phyloP scores from a whole-genome alignment of 2,329 filamentous ascomycete species.

The Sclerotinia sclerotiorum region DNA sequence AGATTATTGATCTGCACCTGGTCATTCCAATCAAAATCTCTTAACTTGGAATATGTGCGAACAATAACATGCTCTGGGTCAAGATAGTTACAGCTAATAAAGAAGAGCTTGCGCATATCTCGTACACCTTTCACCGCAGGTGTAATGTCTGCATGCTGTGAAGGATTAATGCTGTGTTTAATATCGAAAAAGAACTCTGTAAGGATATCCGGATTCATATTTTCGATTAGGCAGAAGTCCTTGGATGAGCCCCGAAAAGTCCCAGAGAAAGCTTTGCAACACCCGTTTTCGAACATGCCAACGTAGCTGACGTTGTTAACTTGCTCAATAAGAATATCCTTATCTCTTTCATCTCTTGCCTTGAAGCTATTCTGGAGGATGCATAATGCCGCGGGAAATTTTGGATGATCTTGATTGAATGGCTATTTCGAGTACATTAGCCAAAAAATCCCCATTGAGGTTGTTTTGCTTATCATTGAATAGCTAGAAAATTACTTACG shows the following conservation, averaged over 20 bases:
- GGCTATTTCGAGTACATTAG: neutral
- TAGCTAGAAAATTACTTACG: neutral
- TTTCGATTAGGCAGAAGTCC: slow-evolving; percentile 10
- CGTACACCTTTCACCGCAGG: neutral
- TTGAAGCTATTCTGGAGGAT: neutral
- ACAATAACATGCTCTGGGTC: slow-evolving; percentile 5
- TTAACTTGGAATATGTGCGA: neutral
- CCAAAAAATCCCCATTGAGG: neutral
- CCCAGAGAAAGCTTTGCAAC: neutral
- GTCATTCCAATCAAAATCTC: slow-evolving; percentile 1
- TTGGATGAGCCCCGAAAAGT: neutral
- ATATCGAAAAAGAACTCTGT: neutral
- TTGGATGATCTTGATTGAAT: slow-evolving; percentile 1
- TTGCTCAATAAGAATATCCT: neutral
- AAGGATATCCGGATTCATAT: neutral
- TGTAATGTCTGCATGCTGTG: slow-evolving; percentile 9
- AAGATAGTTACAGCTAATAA: slow-evolving; percentile 3
- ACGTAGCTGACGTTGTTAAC: neutral
- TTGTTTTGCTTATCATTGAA: neutral
- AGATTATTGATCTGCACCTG: neutral
- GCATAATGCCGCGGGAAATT: neutral
- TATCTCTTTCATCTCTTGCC: neutral
- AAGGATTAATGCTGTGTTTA: neutral
- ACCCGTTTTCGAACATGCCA: neutral
- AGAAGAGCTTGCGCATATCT: neutral